These are phyloP conservation scores for Blastobotrys robertii DNA, from an alignment of 805 yeast genomes.

Conservation along the genomic window DNA sequence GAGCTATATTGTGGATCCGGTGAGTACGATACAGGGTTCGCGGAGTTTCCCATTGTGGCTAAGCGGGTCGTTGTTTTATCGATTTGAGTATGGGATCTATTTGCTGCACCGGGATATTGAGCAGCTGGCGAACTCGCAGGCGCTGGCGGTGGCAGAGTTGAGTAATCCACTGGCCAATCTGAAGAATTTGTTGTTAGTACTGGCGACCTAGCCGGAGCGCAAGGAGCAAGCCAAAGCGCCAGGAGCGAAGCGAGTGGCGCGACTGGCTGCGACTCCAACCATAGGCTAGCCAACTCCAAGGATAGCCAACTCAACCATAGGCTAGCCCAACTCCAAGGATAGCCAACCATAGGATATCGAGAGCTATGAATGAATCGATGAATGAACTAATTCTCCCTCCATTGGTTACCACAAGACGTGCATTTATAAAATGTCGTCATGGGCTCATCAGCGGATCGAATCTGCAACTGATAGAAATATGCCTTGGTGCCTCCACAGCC, in stretches of 20 bases:
- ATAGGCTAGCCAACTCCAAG: not conserved
- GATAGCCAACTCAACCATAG: not conserved
- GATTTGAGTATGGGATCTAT: constrained; percentile 42
- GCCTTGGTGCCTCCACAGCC: constrained; percentile 84
- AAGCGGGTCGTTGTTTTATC: constrained; percentile 33
- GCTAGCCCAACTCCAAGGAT: not conserved
- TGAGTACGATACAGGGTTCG: constrained; percentile 32
- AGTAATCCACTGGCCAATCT: constrained; percentile 30
- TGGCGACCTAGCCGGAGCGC: constrained; percentile 10
- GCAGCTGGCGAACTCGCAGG: constrained; percentile 30
- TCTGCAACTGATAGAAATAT: constrained; percentile 92
- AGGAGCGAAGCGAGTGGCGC: too few species aligned
- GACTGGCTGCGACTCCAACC: not conserved
- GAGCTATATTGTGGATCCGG: constrained; percentile 40
- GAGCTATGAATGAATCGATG: too few species aligned
- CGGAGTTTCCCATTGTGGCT: constrained; percentile 41
- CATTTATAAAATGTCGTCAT: constrained; percentile 98
- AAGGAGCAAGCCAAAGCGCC: not conserved
- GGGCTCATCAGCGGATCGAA: constrained; percentile 97
- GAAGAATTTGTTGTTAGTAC: constrained; percentile 26
- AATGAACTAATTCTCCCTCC: constrained; percentile 76
- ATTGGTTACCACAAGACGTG: constrained; percentile 83
- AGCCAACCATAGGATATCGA: too few species aligned
- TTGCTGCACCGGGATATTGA: constrained; percentile 40
- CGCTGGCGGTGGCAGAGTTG: constrained; percentile 25